Evolutionary conservation across 1,139 yeast species (phyloP).

Genomic region (Magnusiomyces ingens): DNA sequence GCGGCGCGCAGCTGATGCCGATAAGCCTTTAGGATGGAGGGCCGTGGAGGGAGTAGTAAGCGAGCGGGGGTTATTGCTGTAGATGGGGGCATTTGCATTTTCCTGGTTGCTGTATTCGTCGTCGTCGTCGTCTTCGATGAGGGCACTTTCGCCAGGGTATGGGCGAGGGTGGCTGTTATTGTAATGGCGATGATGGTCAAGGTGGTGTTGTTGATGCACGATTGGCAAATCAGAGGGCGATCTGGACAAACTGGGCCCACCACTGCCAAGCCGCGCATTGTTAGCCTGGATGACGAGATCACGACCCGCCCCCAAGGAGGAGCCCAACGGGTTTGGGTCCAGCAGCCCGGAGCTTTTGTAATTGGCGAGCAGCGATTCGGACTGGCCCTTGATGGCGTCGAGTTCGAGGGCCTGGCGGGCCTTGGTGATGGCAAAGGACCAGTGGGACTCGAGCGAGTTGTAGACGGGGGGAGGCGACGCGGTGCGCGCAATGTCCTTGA

Average conservation of each 20-base stretch:
- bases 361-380: conserved; percentile 2
- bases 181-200: neutral
- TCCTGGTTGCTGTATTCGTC: no score
- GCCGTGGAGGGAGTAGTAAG: conserved; percentile 8
- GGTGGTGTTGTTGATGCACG: neutral
- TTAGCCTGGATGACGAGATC: neutral
- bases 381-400: conserved; percentile 7
- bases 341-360: neutral
- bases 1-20: conserved; percentile 10
- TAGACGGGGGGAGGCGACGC: conserved; percentile 15
- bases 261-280: neutral
- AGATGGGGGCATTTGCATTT: no score
- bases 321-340: no score
- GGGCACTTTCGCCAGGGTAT: neutral
- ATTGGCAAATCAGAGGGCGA: neutral
- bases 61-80: no score
- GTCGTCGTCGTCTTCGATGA: neutral
- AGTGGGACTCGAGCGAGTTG: conserved; percentile 13
- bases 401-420: conserved; percentile 10
- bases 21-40: conserved; percentile 11
- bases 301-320: neutral
- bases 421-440: conserved; percentile 10
- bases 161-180: neutral
- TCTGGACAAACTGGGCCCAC: neutral
- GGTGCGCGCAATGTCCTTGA: conserved; percentile 16